Conservation (phyloP, 164 flowering plant genomes). For the Cinnamomum micranthum region DNA sequence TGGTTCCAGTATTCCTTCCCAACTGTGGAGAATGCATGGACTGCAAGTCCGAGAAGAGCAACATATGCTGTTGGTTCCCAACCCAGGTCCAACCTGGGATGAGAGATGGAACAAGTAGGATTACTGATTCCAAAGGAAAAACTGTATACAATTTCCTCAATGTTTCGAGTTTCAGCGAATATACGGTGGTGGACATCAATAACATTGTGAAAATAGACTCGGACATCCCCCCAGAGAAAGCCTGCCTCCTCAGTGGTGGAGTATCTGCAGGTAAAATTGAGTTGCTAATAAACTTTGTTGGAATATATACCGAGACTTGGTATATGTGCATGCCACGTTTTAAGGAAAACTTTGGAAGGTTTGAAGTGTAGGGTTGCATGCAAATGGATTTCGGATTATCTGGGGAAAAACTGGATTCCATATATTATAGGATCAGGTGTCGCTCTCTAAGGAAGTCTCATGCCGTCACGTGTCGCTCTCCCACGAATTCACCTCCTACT, state of each 20-base stretch:
- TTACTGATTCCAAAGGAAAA: conserved; percentile 39
- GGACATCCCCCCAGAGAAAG: conserved; percentile 42
- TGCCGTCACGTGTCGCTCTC: too few relatives aligned
- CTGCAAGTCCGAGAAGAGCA: conserved; percentile 52
- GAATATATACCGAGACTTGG: neutral
- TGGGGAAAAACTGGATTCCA: too few relatives aligned
- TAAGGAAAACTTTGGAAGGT: too few relatives aligned
- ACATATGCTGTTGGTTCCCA: conserved; percentile 34
- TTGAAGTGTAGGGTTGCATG: too few relatives aligned
- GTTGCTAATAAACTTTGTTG: neutral
- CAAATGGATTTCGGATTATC: too few relatives aligned
- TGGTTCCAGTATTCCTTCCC: conserved; percentile 45
- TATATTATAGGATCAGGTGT: too few relatives aligned
- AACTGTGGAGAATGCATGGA: conserved; percentile 57
- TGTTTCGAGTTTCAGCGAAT: conserved; percentile 59
- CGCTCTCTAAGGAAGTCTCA: too few relatives aligned
- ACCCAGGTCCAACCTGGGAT: conserved; percentile 11
- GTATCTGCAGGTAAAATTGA: conserved; percentile 44
- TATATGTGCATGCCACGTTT: neutral
- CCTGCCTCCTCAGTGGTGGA: conserved; percentile 66
- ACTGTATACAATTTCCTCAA: conserved; percentile 31
- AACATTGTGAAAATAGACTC: conserved; percentile 37
- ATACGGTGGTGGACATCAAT: conserved; percentile 54
- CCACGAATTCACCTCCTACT: too few relatives aligned
- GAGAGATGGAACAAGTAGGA: conserved; percentile 52